Evolutionary conservation across 495 filamentous ascomycete genomes (phyloP), one percentile per base, ranked within the genome.

Genomic region (Hypomontagnella submonticulosa): DNA sequence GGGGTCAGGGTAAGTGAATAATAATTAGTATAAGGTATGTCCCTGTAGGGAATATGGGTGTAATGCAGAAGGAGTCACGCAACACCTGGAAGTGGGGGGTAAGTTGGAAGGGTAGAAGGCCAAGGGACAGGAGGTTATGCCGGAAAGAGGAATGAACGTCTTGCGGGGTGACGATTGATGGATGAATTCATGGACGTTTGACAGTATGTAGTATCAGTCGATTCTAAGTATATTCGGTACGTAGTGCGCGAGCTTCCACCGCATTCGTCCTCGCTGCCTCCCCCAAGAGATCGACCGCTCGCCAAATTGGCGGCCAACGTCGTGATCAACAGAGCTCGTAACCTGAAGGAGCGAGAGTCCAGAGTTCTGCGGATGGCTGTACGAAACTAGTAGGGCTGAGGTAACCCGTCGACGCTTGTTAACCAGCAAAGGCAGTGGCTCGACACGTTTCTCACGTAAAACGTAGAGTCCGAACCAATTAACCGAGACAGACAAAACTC

Each of bases 1-100:
- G 71, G 74, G 69, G 63, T 59, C 52, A 53, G 57, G 57, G 64
- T 63, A 57, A 59, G 57, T 42, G 53, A 61, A 61, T 49, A 58
- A 67, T 65, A 69, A 73, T 81, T 79, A 76, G 80, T 75, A 74
- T 77, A 76, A 75, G 63, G 64, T 65, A 69, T 52, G 69, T 62
- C 71, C 75, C 64, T 74, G 64, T 71, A 73, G 63, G 66, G 72
- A 68, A 59, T 66, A 72, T 74, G 69, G 69, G 60, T 70, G 71
- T 63, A 72, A 68, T 68, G 69, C 67, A 71, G 67, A 73, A 67
- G 51, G 58, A 73, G 73, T 75, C 73, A 75, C 73, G 71, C 73
- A 73, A 64, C 73, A 73, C 73, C 56, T 61, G 36, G 61, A 62
- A 70, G 71, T 70, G 68, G 73, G 71, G 73, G 66, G 56, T 65